Conservation (phyloP, 2,329 filamentous ascomycete species). For the Samsoniella hepiali region DNA sequence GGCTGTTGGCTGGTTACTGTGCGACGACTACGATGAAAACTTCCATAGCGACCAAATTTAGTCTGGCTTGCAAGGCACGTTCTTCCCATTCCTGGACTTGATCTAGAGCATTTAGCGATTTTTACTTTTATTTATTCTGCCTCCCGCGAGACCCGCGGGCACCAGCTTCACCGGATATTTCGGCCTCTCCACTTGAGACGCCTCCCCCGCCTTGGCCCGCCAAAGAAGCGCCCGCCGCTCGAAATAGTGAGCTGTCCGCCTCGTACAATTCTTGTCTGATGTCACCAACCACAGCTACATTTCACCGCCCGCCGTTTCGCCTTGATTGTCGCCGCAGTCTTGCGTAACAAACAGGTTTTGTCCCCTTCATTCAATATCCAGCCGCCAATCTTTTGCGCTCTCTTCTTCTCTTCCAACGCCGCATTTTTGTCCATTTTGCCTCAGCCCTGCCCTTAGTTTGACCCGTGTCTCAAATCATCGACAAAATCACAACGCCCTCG, state of each 20-base stretch:
- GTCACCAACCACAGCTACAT: background rate
- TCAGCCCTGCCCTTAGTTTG: background rate
- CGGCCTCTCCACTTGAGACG: background rate
- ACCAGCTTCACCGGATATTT: background rate
- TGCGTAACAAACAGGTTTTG: background rate
- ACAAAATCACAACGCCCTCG: background rate
- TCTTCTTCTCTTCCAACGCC: background rate
- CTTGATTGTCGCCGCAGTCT: background rate
- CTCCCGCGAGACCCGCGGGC: background rate
- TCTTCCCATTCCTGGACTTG: too few species aligned
- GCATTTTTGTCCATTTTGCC: background rate
- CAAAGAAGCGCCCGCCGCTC: background rate
- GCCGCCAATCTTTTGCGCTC: background rate
- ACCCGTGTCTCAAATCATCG: background rate
- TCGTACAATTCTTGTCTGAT: conserved; percentile 2
- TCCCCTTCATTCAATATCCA: background rate
- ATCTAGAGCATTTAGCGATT: too few species aligned
- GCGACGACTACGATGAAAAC: too few species aligned
- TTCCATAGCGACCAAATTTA: too few species aligned
- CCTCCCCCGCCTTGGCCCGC: background rate
- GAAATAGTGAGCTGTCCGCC: background rate
- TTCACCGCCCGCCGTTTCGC: background rate
- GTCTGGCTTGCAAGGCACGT: too few species aligned
- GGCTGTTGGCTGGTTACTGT: too few species aligned
- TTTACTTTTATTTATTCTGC: background rate